These are phyloP conservation scores for Phaeotremella fagi DNA, from an alignment of 768 basidiomycete genomes.

Conservation along the genomic window DNA sequence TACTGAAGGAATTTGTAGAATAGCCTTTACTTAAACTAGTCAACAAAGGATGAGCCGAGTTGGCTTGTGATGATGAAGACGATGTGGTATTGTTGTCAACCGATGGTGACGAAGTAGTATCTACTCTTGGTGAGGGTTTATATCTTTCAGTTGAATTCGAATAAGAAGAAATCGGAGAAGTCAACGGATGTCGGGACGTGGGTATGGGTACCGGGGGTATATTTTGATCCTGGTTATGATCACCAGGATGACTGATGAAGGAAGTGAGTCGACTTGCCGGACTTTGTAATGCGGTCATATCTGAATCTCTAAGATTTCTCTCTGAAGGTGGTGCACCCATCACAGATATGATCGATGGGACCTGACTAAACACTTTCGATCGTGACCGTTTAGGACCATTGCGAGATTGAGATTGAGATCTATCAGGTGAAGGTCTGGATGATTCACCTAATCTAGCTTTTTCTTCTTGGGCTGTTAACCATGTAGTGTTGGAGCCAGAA, in stretches of 20 bases:
- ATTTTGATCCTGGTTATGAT: too few relatives aligned
- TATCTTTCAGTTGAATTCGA: not conserved
- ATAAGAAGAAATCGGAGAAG: too few relatives aligned
- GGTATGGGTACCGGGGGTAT: not conserved
- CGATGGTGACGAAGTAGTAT: not conserved
- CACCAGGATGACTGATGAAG: constrained; percentile 6
- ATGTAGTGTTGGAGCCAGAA: not conserved
- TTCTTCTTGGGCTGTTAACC: not conserved
- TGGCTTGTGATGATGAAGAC: constrained; percentile 1
- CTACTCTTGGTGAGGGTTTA: not conserved
- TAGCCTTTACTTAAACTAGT: too few relatives aligned
- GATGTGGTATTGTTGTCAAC: not conserved
- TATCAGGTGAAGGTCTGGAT: not conserved
- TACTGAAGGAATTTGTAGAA: too few relatives aligned
- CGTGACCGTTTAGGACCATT: constrained; percentile 2
- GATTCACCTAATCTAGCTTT: not conserved
- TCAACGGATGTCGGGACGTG: too few relatives aligned
- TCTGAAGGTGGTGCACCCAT: constrained; percentile 11
- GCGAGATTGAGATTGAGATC: not conserved
- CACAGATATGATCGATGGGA: constrained; percentile 8
- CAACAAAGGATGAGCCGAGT: not conserved
- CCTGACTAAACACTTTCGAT: not conserved
- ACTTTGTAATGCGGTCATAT: not conserved
- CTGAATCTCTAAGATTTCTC: not conserved
- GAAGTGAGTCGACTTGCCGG: not conserved